These are phyloP conservation scores for Hymenoscyphus salicellus DNA, from an alignment of 2,329 filamentous ascomycete genomes.

Conservation along the genomic window DNA sequence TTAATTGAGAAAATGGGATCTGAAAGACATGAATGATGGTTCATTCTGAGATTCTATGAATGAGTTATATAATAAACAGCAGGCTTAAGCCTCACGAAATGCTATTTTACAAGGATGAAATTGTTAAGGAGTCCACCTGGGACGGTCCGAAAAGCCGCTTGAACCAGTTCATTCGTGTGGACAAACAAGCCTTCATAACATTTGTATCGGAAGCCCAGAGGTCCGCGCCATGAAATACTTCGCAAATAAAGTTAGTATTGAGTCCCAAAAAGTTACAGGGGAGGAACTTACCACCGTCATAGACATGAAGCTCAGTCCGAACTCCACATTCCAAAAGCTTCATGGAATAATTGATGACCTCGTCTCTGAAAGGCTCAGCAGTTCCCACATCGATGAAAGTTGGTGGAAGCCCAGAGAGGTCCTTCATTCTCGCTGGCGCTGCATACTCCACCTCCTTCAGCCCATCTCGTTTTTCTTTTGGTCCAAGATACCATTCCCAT, in stretches of 20 bases:
- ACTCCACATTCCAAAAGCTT: slow-evolving; percentile 38
- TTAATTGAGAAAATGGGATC: too few species aligned
- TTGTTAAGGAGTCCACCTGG: neutral
- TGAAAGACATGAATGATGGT: too few species aligned
- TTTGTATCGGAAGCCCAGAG: neutral
- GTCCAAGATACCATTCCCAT: slow-evolving; percentile 36
- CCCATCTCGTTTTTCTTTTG: slow-evolving; percentile 29
- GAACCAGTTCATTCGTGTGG: neutral
- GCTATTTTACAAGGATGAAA: neutral
- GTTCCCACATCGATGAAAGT: slow-evolving; percentile 39
- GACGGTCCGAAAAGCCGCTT: slow-evolving; percentile 1
- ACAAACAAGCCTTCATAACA: neutral
- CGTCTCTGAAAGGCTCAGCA: slow-evolving; percentile 38
- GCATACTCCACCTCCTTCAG: slow-evolving; percentile 35
- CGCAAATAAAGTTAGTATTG: neutral
- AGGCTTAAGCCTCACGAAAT: too few species aligned
- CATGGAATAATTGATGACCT: slow-evolving; percentile 37
- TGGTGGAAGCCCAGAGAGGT: slow-evolving; percentile 35
- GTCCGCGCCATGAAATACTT: slow-evolving; percentile 5
- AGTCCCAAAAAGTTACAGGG: neutral
- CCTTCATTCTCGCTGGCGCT: slow-evolving; percentile 33
- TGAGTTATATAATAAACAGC: too few species aligned
- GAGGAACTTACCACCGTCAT: slow-evolving; percentile 3
- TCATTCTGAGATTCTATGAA: too few species aligned
- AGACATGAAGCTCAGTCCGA: slow-evolving; percentile 37